Percentiles rank a stretch among this genome's conserved stretches.
These are phyloP conservation scores for Mycogone perniciosa DNA, from an alignment of 2,329 filamentous ascomycete species.

Conservation along the genomic window DNA sequence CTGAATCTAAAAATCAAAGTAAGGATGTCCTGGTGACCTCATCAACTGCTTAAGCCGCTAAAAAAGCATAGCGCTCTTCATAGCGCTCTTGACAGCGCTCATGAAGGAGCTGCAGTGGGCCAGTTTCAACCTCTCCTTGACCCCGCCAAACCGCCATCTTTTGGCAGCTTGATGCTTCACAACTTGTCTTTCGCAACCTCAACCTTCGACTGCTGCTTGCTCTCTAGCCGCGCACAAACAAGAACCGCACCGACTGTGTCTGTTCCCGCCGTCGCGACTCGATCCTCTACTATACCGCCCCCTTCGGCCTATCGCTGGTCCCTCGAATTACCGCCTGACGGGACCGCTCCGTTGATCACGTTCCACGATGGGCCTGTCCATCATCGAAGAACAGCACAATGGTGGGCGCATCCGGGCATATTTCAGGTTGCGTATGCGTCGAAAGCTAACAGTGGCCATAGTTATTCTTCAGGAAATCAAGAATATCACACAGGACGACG, in stretches of 20 bases:
- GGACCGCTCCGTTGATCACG: slow-evolving; percentile 11
- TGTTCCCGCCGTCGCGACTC: background rate
- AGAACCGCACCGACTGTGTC: background rate
- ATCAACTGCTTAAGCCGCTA: no score
- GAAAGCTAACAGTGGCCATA: slow-evolving; percentile 19
- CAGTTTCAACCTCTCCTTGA: slow-evolving; percentile 9
- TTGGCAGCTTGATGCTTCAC: slow-evolving; percentile 14
- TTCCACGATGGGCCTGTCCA: slow-evolving; percentile 70
- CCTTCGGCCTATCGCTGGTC: background rate
- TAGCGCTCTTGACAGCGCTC: no score
- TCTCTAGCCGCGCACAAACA: background rate
- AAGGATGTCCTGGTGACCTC: no score
- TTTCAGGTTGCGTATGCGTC: background rate
- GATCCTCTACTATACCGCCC: background rate
- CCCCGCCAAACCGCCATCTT: background rate
- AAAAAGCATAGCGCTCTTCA: no score
- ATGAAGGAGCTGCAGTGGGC: slow-evolving; percentile 1
- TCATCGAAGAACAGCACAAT: slow-evolving; percentile 73
- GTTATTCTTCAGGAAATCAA: slow-evolving; percentile 51
- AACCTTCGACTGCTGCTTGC: background rate
- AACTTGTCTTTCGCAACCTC: slow-evolving; percentile 1
- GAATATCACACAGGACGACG: slow-evolving; percentile 73
- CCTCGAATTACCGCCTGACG: slow-evolving; percentile 6
- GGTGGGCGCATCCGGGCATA: slow-evolving; percentile 20
- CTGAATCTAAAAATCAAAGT: no score